These are phyloP conservation scores for Populus hybrid DNA, from an alignment of 441 rosid species.

Conservation along the genomic window DNA sequence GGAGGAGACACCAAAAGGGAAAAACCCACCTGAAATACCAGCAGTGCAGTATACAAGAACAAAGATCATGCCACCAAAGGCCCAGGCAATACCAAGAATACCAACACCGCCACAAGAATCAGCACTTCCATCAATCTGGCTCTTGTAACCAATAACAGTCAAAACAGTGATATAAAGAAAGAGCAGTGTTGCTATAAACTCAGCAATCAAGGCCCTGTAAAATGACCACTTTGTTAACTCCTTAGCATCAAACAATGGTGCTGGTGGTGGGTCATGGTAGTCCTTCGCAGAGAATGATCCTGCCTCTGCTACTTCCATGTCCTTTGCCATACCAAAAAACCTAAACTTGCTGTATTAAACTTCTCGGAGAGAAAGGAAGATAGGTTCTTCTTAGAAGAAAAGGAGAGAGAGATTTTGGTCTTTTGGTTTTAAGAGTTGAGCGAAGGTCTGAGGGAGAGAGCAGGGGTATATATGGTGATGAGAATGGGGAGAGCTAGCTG, in stretches of 20 bases:
- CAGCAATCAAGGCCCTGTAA: constrained; percentile 84
- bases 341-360: neutral
- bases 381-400: neutral
- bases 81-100: constrained; percentile 88
- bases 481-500: neutral
- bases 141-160: constrained; percentile 80
- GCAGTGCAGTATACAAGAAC: constrained; percentile 95
- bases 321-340: constrained; percentile 40
- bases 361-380: neutral
- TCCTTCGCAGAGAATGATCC: constrained; percentile 71
- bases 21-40: constrained; percentile 69
- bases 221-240: constrained; percentile 83
- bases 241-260: constrained; percentile 50
- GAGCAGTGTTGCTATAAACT: constrained; percentile 82
- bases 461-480: constrained; percentile 31
- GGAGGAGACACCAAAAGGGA: neutral
- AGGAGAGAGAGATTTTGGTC: neutral
- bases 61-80: constrained; percentile 95
- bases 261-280: constrained; percentile 92
- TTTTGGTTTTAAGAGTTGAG: neutral
- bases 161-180: constrained; percentile 73
- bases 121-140: constrained; percentile 35
- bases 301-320: constrained; percentile 36
- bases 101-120: constrained; percentile 79
- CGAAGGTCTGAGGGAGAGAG: neutral